These are phyloP conservation scores for Chernovozyma sophiae-reginae DNA, from an alignment of 1,139 yeast species.

Conservation along the genomic window DNA sequence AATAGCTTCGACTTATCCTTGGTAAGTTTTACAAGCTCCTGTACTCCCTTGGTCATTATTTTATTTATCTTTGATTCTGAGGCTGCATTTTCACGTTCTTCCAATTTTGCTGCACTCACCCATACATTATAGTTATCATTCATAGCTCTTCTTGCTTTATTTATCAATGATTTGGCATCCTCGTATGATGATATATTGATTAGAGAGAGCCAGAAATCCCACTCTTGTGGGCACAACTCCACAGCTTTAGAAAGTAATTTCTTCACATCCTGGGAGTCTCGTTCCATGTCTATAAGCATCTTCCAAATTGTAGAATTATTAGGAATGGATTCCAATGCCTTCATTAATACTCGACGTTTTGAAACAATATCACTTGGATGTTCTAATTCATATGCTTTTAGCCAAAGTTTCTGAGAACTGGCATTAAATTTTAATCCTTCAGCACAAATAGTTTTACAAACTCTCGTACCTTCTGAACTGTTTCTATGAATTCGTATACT, in stretches of 20 bases:
- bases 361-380: constrained; percentile 39
- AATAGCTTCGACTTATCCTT: constrained; percentile 18
- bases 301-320: constrained; percentile 49
- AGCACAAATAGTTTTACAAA: constrained; percentile 55
- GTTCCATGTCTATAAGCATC: constrained; percentile 46
- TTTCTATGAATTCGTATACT: constrained; percentile 60
- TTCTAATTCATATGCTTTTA: constrained; percentile 65
- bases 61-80: constrained; percentile 36
- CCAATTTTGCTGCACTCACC: constrained; percentile 68
- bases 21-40: constrained; percentile 25
- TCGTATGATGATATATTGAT: constrained; percentile 42
- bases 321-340: constrained; percentile 55
- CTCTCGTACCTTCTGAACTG: constrained; percentile 34
- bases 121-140: constrained; percentile 57
- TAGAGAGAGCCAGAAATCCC: constrained; percentile 57
- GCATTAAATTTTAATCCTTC: constrained; percentile 61
- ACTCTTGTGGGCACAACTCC: constrained; percentile 61
- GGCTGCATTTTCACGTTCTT: constrained; percentile 47
- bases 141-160: constrained; percentile 55
- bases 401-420: constrained; percentile 64
- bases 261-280: constrained; percentile 38
- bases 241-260: constrained; percentile 64
- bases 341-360: constrained; percentile 56
- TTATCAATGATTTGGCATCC: constrained; percentile 53
- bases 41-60: constrained; percentile 51